These are phyloP conservation scores for Lactarius sanguifluus DNA, from an alignment of 768 basidiomycete species.

Conservation along the genomic window DNA sequence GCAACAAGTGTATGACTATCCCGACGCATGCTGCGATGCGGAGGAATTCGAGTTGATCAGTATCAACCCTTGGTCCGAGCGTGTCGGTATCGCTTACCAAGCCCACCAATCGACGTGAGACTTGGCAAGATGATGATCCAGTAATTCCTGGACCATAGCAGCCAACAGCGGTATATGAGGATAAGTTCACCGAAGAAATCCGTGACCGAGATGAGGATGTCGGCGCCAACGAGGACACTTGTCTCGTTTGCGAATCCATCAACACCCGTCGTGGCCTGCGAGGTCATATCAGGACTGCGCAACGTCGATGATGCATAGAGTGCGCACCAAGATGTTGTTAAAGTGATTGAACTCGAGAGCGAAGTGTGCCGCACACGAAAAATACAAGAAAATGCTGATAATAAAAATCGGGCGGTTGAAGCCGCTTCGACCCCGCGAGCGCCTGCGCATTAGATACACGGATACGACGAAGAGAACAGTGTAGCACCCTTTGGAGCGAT, in stretches of 20 bases:
- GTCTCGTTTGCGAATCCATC: conserved; percentile 37
- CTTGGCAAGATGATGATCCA: conserved; percentile 38
- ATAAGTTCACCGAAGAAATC: conserved; percentile 40
- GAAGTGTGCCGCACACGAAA: conserved; percentile 13
- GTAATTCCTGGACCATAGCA: conserved; percentile 41
- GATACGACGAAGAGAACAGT: conserved; percentile 12
- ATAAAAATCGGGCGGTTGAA: conserved; percentile 8
- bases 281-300: conserved; percentile 2
- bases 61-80: background rate
- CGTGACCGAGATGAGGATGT: conserved; percentile 39
- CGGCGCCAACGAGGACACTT: conserved; percentile 35
- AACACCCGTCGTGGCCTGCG: conserved; percentile 36
- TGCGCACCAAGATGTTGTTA: conserved; percentile 36
- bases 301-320: background rate
- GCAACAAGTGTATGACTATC: background rate
- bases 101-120: conserved; percentile 11
- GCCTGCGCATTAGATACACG: conserved; percentile 1
- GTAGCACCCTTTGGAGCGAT: conserved; percentile 11
- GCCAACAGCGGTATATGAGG: conserved; percentile 45
- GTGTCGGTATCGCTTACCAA: conserved; percentile 36
- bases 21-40: background rate
- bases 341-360: conserved; percentile 41
- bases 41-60: background rate
- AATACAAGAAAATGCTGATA: conserved; percentile 10
- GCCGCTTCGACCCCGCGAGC: background rate